phyloP scores from a whole-genome alignment of 441 rosid species.

The Arabidopsis hybrid region DNA sequence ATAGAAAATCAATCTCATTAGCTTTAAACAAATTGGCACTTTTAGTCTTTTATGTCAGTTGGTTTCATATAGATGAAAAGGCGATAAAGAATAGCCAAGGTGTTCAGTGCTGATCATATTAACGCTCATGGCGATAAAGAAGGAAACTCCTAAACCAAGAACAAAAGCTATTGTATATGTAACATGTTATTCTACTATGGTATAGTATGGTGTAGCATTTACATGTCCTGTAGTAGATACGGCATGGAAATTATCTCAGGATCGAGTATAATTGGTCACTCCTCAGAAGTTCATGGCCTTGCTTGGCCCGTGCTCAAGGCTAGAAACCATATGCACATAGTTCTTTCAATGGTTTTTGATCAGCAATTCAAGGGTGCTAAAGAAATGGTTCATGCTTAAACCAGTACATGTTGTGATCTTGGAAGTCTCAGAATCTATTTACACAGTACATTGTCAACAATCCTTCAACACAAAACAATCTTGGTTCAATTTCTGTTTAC shows the following conservation, averaged over 20 bases:
- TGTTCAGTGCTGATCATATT: slow-evolving; percentile 79
- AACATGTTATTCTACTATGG: no score
- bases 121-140: slow-evolving; percentile 44
- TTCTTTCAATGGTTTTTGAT: slow-evolving; percentile 42
- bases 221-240: slow-evolving; percentile 25
- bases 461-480: neutral
- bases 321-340: neutral
- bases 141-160: slow-evolving; percentile 14
- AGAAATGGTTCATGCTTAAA: slow-evolving; percentile 62
- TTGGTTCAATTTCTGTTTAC: neutral
- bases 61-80: neutral
- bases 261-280: slow-evolving; percentile 69
- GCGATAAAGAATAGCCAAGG: slow-evolving; percentile 45
- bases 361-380: slow-evolving; percentile 88
- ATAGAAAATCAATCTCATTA: neutral
- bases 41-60: neutral
- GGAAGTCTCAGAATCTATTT: neutral
- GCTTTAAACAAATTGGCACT: neutral
- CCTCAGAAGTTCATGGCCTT: slow-evolving; percentile 29
- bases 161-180: slow-evolving; percentile 9
- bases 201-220: neutral
- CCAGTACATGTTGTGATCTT: neutral
- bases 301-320: neutral
- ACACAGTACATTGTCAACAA: neutral
- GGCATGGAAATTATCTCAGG: slow-evolving; percentile 52